Percentiles rank a stretch among this genome's conserved stretches.
Conservation (phyloP, 2,329 filamentous ascomycete genomes). For the Ophiosphaerella narmari region DNA sequence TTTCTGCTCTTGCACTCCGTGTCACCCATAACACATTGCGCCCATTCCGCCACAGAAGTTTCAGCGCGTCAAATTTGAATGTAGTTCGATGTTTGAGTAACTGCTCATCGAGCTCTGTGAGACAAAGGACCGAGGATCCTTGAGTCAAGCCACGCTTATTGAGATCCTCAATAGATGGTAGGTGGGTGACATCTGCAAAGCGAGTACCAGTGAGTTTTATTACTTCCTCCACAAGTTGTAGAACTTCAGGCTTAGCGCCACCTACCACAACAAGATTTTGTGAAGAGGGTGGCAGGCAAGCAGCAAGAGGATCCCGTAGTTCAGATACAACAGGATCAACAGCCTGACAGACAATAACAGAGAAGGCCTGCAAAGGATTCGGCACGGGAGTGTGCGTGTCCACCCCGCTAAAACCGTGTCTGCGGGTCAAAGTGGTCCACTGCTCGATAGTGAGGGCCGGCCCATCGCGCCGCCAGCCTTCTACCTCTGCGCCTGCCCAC, state of each 20-base stretch:
- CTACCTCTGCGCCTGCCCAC: conserved; percentile 36
- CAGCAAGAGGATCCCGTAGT: conserved; percentile 1
- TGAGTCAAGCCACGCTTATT: conserved; percentile 1
- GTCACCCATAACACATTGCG: conserved; percentile 11
- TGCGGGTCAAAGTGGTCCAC: conserved; percentile 24
- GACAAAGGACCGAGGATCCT: conserved; percentile 6
- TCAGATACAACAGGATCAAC: conserved; percentile 1
- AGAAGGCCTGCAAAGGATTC: conserved; percentile 2
- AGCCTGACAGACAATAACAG: conserved; percentile 8
- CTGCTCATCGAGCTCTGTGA: conserved; percentile 7
- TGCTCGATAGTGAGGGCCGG: conserved; percentile 5
- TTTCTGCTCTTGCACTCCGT: conserved; percentile 3
- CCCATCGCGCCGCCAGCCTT: conserved; percentile 4
- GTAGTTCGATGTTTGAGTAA: conserved; percentile 3
- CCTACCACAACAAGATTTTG: conserved; percentile 6
- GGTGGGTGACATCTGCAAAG: conserved; percentile 1
- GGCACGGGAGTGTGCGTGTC: conserved; percentile 7
- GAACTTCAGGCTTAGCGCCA: conserved; percentile 1
- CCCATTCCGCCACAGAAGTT: conserved; percentile 3
- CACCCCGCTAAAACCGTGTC: conserved; percentile 10
- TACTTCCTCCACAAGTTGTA: not conserved
- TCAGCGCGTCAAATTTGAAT: conserved; percentile 5
- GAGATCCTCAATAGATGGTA: conserved; percentile 5
- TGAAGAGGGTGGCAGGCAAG: not conserved
- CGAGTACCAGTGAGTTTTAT: not conserved